A percentile compares a stretch with the other conserved stretches of the same genome.
phyloP scores from a whole-genome alignment of 2,329 filamentous ascomycete genomes.

The Cercospora citrullina region DNA sequence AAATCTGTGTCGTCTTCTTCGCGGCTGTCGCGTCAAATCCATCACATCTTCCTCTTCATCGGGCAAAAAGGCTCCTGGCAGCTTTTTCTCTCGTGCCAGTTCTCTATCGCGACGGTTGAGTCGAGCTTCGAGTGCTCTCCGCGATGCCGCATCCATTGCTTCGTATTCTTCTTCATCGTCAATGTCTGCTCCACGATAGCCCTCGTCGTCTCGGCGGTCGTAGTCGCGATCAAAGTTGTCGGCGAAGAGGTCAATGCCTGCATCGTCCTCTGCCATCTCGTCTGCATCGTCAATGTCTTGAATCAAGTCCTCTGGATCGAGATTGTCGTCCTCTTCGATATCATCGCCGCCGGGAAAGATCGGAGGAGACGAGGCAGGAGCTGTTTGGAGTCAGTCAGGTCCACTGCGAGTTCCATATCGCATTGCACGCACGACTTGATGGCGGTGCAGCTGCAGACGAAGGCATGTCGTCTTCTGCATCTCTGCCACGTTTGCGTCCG shows the following conservation, averaged over 20 bases:
- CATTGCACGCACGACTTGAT: conserved; percentile 60
- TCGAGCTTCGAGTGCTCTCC: conserved; percentile 70
- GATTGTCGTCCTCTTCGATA: conserved; percentile 64
- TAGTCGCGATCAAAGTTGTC: conserved; percentile 68
- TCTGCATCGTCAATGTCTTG: conserved; percentile 67
- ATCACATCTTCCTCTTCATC: conserved; percentile 82
- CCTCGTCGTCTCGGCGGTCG: conserved; percentile 53
- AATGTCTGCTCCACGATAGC: conserved; percentile 69
- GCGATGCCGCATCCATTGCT: conserved; percentile 64
- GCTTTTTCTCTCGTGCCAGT: conserved; percentile 63
- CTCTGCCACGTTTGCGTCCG: conserved; percentile 64
- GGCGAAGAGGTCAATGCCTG: conserved; percentile 70
- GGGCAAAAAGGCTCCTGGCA: conserved; percentile 72
- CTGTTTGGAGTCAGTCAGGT: conserved; percentile 36
- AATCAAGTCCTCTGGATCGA: conserved; percentile 66
- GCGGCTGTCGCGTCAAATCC: conserved; percentile 81
- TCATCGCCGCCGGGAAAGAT: conserved; percentile 69
- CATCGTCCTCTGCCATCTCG: conserved; percentile 68
- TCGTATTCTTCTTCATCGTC: conserved; percentile 78
- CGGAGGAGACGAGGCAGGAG: conserved; percentile 61
- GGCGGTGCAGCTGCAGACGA: conserved; percentile 60
- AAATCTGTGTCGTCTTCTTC: conserved; percentile 82
- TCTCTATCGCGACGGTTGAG: conserved; percentile 74
- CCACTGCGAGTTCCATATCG: not conserved
- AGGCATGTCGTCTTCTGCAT: conserved; percentile 61